A percentile compares a stretch with the other conserved stretches of the same genome.
These are phyloP conservation scores for Botrytis porri DNA, from an alignment of 2,329 filamentous ascomycete species.

Conservation along the genomic window DNA sequence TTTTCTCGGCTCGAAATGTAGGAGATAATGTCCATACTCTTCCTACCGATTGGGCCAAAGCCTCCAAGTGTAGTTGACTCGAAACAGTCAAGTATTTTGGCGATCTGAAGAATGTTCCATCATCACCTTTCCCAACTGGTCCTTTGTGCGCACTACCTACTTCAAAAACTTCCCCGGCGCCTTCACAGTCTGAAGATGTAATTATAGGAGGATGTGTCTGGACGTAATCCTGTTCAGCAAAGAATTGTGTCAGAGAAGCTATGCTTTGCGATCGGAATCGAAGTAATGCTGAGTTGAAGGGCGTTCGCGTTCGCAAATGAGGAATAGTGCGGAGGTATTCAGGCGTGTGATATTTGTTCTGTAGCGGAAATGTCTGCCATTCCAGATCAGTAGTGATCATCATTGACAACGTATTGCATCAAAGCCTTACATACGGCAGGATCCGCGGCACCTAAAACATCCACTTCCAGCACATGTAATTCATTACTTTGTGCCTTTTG, in stretches of 20 bases:
- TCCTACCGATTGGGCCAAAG: conserved; percentile 80
- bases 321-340: conserved; percentile 87
- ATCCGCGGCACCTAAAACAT: conserved; percentile 74
- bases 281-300: conserved; percentile 75
- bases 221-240: conserved; percentile 66
- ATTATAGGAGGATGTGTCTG: conserved; percentile 92
- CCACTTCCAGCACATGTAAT: conserved; percentile 68
- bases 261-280: conserved; percentile 80
- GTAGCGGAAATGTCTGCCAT: conserved; percentile 78
- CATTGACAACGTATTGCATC: background rate
- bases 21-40: conserved; percentile 94
- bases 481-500: conserved; percentile 73
- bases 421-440: conserved; percentile 60
- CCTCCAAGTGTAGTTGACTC: conserved; percentile 89
- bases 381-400: conserved; percentile 24
- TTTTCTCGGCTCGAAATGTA: conserved; percentile 89
- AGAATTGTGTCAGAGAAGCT: conserved; percentile 70
- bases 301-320: conserved; percentile 79
- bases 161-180: conserved; percentile 89
- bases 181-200: conserved; percentile 96
- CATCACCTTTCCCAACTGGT: conserved; percentile 35
- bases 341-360: conserved; percentile 91
- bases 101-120: conserved; percentile 70
- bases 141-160: conserved; percentile 43
- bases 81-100: conserved; percentile 97